Base-by-base conservation (phyloP, 371 early-diverging fungal species). In the Rhizopus arrhizus region DNA sequence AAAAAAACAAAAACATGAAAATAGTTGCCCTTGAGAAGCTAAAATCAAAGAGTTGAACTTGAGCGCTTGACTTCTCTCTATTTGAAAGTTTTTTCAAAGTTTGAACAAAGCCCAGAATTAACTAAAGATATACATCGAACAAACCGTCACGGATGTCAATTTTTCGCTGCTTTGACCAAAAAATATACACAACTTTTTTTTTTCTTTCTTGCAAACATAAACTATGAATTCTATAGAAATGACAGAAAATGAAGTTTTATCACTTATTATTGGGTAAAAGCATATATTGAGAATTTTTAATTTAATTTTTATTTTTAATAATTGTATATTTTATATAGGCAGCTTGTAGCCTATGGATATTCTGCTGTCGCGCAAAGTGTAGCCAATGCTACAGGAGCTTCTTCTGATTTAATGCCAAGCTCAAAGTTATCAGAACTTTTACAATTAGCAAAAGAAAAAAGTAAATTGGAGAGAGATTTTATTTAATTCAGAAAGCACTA, bases 271-370 rank as follows among this genome's bases (percentile, higher is more conserved):
- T 35, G 74, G 85, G 85, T 82, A 75, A 7, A 2, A 28, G 16
- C 16, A 33, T 33, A 15, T 1, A 11, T 11, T 43, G 15, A 13
- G 3, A 6, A 0, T 53, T 15, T 10, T 36, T 10, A 28, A 47
- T 12, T 41, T 49, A n/a, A 11, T 28, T 28, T 41, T 40, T 43
- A 10, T 22, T 34, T 50, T 49, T 33, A 22, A 42, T 9, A 16
- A 29, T 29, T 50, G n/a, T 29, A 41, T 22, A 22, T 22, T 22
- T 22, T 22, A 2, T 6, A 45, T 60, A 88, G 88, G 50, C 88
- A 88, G 73, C 75, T 88, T 34, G 73, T 85, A 46, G 84, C 83
- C 4, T 86, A 84, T 68, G 88, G 88, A 29, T 85, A 81, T 57
- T 78, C 82, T 6, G 71, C 84, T 43, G 74, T 86, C 8, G 88